These are phyloP conservation scores for Bathelium albidoporum DNA, from an alignment of 495 filamentous ascomycete species.

Conservation along the genomic window DNA sequence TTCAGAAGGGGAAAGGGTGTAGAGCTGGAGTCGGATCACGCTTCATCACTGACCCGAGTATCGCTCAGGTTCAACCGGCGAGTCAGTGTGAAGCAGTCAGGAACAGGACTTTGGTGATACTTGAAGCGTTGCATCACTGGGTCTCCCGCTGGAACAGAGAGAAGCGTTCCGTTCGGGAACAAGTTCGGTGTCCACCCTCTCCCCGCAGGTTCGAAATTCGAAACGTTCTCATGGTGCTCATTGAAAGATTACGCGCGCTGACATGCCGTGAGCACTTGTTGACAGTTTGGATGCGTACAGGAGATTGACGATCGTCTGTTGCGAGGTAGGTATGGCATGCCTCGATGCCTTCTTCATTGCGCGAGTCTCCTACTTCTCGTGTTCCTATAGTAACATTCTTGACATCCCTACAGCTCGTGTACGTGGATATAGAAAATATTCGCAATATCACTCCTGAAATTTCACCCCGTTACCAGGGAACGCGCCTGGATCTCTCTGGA, in stretches of 20 bases:
- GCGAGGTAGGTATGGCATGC: neutral
- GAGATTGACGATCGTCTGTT: neutral
- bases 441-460: neutral
- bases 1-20: neutral
- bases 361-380: neutral
- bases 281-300: neutral
- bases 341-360: neutral
- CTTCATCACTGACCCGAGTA: neutral
- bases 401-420: neutral
- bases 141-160: neutral
- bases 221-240: neutral
- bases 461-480: neutral
- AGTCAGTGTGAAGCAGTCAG: neutral
- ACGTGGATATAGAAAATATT: neutral
- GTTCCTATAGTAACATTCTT: neutral
- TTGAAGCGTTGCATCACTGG: neutral
- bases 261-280: neutral
- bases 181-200: neutral
- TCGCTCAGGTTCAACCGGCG: neutral
- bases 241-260: neutral
- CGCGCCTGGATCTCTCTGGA: neutral
- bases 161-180: neutral
- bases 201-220: constrained; percentile 1
- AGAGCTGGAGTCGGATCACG: neutral
- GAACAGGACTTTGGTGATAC: neutral